A percentile compares a stretch with the other conserved stretches of the same genome.
These are phyloP conservation scores for Chenopodium formosanum DNA, from an alignment of 148 eudicot genomes.

Conservation along the genomic window DNA sequence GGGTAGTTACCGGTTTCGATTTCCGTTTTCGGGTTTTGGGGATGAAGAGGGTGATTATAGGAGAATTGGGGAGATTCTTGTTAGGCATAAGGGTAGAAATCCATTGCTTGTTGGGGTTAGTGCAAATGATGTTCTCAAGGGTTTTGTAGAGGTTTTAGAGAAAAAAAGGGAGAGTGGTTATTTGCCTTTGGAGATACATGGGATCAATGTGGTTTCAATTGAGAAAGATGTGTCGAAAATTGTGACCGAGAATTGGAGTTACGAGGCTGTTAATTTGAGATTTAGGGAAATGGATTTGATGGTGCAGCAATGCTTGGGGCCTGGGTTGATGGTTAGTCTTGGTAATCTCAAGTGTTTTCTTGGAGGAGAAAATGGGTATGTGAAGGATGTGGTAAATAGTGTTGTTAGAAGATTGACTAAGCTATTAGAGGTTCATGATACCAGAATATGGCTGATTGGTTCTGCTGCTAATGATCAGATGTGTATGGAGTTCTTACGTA, in stretches of 20 bases:
- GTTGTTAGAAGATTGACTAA: conserved; percentile 46
- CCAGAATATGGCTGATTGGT: conserved; percentile 68
- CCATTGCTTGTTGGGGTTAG: conserved; percentile 61
- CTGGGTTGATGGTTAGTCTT: conserved; percentile 52
- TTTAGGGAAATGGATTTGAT: conserved; percentile 45
- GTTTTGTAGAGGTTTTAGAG: conserved; percentile 50
- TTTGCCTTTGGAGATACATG: conserved; percentile 44
- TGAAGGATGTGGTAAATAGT: conserved; percentile 34
- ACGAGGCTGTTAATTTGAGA: conserved; percentile 35
- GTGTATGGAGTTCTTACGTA: conserved; percentile 53
- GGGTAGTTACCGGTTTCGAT: conserved; percentile 32
- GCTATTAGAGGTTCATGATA: conserved; percentile 41
- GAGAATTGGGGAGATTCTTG: conserved; percentile 58
- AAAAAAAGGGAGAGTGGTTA: conserved; percentile 25
- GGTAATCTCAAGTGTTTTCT: conserved; percentile 59
- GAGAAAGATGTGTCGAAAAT: conserved; percentile 45
- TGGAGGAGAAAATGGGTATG: conserved; percentile 30
- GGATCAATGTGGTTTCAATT: conserved; percentile 40
- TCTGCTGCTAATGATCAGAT: conserved; percentile 54
- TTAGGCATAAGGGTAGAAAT: conserved; percentile 48
- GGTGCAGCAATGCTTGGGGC: conserved; percentile 43
- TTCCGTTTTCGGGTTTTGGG: conserved; percentile 40
- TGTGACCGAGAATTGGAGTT: conserved; percentile 34
- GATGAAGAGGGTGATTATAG: conserved; percentile 39
- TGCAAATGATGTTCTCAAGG: conserved; percentile 45